phyloP scores from a whole-genome alignment of 371 early-diverging fungal species.

The Haplosporangium sp. region DNA sequence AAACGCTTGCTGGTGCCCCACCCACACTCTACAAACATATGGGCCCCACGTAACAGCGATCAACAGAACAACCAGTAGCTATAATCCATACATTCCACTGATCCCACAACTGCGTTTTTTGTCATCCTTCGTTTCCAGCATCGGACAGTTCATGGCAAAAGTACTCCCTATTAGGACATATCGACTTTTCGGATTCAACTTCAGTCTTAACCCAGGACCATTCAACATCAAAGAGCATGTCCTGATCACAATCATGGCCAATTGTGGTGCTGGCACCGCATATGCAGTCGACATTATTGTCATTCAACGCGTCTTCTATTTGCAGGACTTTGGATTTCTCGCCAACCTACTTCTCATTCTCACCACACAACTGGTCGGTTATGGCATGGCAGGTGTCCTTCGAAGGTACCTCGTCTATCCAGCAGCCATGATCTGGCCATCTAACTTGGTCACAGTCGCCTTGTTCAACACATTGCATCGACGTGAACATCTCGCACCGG shows the following conservation, averaged over 20 bases:
- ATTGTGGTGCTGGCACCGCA: slow-evolving; percentile 67
- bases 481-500: slow-evolving; percentile 55
- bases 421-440: slow-evolving; percentile 89
- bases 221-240: slow-evolving; percentile 85
- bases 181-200: slow-evolving; percentile 64
- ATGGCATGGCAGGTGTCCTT: slow-evolving; percentile 84
- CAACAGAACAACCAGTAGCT: neutral
- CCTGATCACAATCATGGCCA: slow-evolving; percentile 64
- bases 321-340: slow-evolving; percentile 70
- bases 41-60: neutral
- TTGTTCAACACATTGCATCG: slow-evolving; percentile 79
- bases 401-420: slow-evolving; percentile 83
- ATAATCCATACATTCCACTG: neutral
- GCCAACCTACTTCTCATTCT: slow-evolving; percentile 71
- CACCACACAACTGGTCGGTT: slow-evolving; percentile 82
- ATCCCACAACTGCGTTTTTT: neutral
- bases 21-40: neutral
- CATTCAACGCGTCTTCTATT: slow-evolving; percentile 73
- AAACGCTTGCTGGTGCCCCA: neutral
- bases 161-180: slow-evolving; percentile 72
- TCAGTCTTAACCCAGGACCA: slow-evolving; percentile 76
- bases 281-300: slow-evolving; percentile 83
- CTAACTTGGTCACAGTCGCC: slow-evolving; percentile 77
- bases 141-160: slow-evolving; percentile 67
- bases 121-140: neutral